Percentiles rank a stretch among this genome's conserved stretches.
Evolutionary conservation across 164 flowering plant species (phyloP).

Genomic region (Euptelea pleiosperma): DNA sequence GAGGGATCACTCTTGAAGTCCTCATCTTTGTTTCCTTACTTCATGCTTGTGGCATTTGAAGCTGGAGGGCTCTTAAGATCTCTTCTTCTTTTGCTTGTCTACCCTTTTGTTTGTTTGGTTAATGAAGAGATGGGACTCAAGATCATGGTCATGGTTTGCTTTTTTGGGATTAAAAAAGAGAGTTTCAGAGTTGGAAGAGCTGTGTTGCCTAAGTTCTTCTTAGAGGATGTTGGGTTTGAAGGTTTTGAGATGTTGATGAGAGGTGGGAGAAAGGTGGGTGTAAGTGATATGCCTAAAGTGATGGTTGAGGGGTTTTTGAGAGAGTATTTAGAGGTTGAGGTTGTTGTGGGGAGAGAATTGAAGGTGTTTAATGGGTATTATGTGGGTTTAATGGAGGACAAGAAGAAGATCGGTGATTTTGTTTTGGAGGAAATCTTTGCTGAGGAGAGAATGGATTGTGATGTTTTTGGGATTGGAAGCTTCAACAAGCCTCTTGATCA

Average conservation of each 20-base stretch:
- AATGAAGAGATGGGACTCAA: constrained; percentile 26
- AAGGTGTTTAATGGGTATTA: constrained; percentile 33
- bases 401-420: constrained; percentile 1
- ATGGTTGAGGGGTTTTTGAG: constrained; percentile 62
- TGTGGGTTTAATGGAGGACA: constrained; percentile 37
- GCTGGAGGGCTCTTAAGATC: constrained; percentile 54
- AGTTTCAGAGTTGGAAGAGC: constrained; percentile 39
- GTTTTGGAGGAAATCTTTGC: constrained; percentile 15
- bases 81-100: constrained; percentile 35
- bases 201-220: constrained; percentile 61
- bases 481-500: constrained; percentile 16
- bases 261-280: constrained; percentile 31
- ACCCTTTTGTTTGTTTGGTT: constrained; percentile 43
- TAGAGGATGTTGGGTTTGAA: constrained; percentile 47
- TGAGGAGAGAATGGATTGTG: constrained; percentile 10
- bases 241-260: constrained; percentile 38
- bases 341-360: constrained; percentile 43
- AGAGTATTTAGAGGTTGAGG: constrained; percentile 47
- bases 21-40: constrained; percentile 58
- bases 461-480: constrained; percentile 23
- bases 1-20: constrained; percentile 56
- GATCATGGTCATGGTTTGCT: constrained; percentile 51
- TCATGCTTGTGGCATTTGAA: constrained; percentile 56
- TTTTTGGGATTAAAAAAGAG: constrained; percentile 43
- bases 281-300: constrained; percentile 43